These are phyloP conservation scores for Dalechampia spathulata DNA, from an alignment of 441 rosid species.

Conservation along the genomic window DNA sequence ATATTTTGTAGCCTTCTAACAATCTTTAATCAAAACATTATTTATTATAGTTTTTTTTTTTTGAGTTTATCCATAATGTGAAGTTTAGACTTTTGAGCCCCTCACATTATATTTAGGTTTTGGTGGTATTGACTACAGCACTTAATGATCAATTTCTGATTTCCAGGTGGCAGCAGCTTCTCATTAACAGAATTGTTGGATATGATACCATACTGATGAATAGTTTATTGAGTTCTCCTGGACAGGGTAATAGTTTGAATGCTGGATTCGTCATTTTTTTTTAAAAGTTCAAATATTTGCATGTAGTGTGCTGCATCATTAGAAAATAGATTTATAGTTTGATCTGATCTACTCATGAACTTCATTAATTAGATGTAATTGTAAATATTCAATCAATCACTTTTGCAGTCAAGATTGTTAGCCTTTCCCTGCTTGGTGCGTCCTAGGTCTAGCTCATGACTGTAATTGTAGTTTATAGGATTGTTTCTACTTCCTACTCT, in stretches of 20 bases:
- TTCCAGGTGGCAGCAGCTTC: slow-evolving; percentile 98
- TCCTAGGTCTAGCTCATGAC: not conserved
- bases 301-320: not conserved
- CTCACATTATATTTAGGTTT: too few species aligned
- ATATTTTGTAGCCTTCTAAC: not conserved
- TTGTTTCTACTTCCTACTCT: not conserved
- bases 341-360: not conserved
- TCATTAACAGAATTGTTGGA: slow-evolving; percentile 95
- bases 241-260: slow-evolving; percentile 58
- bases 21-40: not conserved
- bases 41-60: not conserved
- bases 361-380: not conserved
- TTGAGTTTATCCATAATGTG: not conserved
- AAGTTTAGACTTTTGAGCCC: not conserved
- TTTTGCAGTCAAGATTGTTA: not conserved
- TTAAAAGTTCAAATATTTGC: not conserved
- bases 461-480: not conserved
- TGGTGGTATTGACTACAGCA: too few species aligned
- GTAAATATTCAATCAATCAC: not conserved
- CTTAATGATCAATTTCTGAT: slow-evolving; percentile 12
- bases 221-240: slow-evolving; percentile 78
- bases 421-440: not conserved
- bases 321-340: not conserved
- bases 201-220: slow-evolving; percentile 98
- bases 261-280: not conserved